Conservation (phyloP, 2,329 filamentous ascomycete genomes). For the Talaromyces sp. region DNA sequence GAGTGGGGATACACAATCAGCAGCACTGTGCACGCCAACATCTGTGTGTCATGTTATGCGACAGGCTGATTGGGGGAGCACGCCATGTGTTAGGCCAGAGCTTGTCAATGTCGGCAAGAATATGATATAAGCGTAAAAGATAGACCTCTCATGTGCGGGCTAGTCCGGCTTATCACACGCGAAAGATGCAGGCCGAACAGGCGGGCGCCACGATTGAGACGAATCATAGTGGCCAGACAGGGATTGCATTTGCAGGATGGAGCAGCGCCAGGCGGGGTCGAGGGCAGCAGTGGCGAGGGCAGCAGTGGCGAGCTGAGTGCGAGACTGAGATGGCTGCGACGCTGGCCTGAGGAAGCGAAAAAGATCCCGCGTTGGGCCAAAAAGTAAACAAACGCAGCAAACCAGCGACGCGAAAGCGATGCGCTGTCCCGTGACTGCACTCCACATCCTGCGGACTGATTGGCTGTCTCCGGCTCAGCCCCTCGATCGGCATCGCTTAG, state of each 20-base stretch:
- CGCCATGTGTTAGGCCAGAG: background rate
- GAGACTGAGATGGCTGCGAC: background rate
- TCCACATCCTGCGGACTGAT: background rate
- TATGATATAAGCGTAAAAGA: background rate
- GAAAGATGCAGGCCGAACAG: background rate
- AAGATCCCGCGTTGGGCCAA: background rate
- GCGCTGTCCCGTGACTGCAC: background rate
- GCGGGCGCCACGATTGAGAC: background rate
- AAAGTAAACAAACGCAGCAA: background rate
- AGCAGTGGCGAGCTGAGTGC: background rate
- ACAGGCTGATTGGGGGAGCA: background rate
- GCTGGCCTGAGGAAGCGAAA: background rate
- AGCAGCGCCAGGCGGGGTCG: background rate
- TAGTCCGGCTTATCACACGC: background rate
- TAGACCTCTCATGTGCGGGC: background rate
- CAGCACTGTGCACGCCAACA: background rate
- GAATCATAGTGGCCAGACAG: background rate
- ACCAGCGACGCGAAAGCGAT: background rate
- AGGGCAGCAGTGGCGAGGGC: background rate
- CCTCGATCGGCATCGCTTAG: background rate
- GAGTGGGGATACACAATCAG: background rate
- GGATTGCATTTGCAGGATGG: background rate
- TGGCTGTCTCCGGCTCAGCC: background rate
- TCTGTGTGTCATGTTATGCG: background rate
- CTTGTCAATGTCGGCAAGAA: background rate